These are phyloP conservation scores for Hirschfeldia incana DNA, from an alignment of 345 rosid species.

Conservation along the genomic window DNA sequence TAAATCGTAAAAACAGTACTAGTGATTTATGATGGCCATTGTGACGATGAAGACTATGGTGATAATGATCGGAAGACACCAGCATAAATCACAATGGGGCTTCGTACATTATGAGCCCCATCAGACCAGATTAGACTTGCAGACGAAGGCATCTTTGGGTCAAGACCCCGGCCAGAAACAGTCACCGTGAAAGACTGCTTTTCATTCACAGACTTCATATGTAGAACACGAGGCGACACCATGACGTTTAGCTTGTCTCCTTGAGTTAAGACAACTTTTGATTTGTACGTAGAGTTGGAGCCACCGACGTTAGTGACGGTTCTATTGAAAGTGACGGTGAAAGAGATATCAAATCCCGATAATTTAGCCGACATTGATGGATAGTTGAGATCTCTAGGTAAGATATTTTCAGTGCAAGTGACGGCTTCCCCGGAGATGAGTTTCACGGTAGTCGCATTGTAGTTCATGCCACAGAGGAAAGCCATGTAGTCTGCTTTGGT, in stretches of 20 bases:
- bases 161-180: conserved; percentile 29
- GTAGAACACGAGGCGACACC: conserved; percentile 45
- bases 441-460: background rate
- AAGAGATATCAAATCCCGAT: conserved; percentile 1
- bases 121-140: conserved; percentile 43
- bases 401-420: conserved; percentile 32
- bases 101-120: conserved; percentile 36
- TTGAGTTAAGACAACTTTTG: conserved; percentile 2
- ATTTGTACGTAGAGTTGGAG: conserved; percentile 48
- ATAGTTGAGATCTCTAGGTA: conserved; percentile 29
- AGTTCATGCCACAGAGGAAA: conserved; percentile 37
- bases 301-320: conserved; percentile 59
- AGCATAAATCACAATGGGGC: conserved; percentile 38
- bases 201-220: conserved; percentile 40
- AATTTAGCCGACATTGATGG: conserved; percentile 21
- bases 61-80: conserved; percentile 9
- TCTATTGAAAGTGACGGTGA: conserved; percentile 40
- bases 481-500: conserved; percentile 28
- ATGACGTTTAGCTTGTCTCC: conserved; percentile 26
- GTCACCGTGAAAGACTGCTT: conserved; percentile 47
- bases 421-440: conserved; percentile 37
- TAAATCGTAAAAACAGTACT: background rate
- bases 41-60: background rate
- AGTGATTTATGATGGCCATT: background rate
- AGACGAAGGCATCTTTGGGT: conserved; percentile 13